Evolutionary conservation across 2,329 filamentous ascomycete species (phyloP), one percentile per base, ranked within the genome.

Genomic region (Neofusicoccum laricinum): DNA sequence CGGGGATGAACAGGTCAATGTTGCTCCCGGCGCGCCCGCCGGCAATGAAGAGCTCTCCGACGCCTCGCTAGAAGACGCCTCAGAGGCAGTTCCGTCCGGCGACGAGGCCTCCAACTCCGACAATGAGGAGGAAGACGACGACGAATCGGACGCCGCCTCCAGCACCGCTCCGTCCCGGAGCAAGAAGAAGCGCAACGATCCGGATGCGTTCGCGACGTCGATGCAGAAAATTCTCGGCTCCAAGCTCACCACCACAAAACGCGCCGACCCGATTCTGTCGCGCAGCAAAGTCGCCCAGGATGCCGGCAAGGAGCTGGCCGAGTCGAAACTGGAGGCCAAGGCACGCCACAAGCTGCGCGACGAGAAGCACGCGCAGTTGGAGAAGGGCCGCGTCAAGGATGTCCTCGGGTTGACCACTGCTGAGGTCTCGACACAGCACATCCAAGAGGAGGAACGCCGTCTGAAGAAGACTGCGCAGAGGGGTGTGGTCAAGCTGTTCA

Each of bases 401-500:
- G 90, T 98, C 2, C 80, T 98, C 65, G 86, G 88, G 10, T 78
- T 90, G 65, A 79, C 83, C 63, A 85, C 85, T n/a, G 67, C 73
- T 1, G 74, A 75, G 5, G 72, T 79, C 41, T 80, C 78, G 65
- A 82, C 81, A 2, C 85, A 84, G 5, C 78, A 79, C 3, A 81
- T 86, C 7, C 78, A 84, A 15, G 91, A 90, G 72, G 85, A 88
- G 71, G 94, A 98, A 82, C 90, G 88, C 79, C 83, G 87, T 68
- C 77, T 98, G 72, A 87, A 91, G 72, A 95, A 96, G 81, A 92
- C 91, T 55, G 93, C 93, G 49, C 92, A 97, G 78, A 86, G 92
- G 63, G 94, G 94, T 86, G 95, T 99, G 45, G 90, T 98, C 25
- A 96, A 94, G 82, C 82, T 99, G 65, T 99, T 99, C 80, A 97